Percentiles rank a stretch among this genome's conserved stretches.
phyloP scores from a whole-genome alignment of 2,329 filamentous ascomycete genomes.

The Neurospora crassa region DNA sequence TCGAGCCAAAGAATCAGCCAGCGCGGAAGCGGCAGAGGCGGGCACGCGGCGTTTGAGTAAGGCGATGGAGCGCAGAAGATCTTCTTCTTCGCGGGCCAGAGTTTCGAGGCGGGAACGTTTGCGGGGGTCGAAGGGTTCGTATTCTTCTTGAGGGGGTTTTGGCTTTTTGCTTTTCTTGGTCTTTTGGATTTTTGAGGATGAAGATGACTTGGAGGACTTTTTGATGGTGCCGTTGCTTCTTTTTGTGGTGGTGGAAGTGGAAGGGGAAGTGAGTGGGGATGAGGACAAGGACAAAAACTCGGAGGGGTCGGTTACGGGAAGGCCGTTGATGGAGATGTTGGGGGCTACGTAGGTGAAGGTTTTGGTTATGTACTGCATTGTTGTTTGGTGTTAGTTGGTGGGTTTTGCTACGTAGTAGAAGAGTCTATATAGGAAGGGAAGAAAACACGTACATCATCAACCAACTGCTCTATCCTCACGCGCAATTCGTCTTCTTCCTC shows the following conservation, averaged over 20 bases:
- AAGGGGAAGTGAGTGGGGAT: background rate
- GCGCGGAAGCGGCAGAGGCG: constrained; percentile 30
- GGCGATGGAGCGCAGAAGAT: constrained; percentile 54
- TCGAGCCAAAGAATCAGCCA: constrained; percentile 30
- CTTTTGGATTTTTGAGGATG: background rate
- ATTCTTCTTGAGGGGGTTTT: constrained; percentile 26
- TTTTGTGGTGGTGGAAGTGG: background rate
- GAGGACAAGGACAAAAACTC: constrained; percentile 24
- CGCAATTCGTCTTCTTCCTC: constrained; percentile 46
- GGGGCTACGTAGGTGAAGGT: constrained; percentile 50
- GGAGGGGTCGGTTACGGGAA: constrained; percentile 33
- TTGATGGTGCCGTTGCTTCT: background rate
- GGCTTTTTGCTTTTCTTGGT: constrained; percentile 11
- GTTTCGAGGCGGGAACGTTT: constrained; percentile 50
- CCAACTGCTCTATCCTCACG: constrained; percentile 47
- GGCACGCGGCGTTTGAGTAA: constrained; percentile 47
- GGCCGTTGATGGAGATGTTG: constrained; percentile 55
- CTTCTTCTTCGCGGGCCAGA: constrained; percentile 52
- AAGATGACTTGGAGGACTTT: background rate
- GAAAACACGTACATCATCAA: constrained; percentile 39
- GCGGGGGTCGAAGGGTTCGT: constrained; percentile 52
- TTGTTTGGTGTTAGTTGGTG: background rate
- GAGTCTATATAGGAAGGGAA: background rate
- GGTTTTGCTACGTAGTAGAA: background rate
- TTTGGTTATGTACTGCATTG: constrained; percentile 46